Evolutionary conservation across 192 early-diverging fungal species (phyloP).

Genomic region (Coemansia sp.): DNA sequence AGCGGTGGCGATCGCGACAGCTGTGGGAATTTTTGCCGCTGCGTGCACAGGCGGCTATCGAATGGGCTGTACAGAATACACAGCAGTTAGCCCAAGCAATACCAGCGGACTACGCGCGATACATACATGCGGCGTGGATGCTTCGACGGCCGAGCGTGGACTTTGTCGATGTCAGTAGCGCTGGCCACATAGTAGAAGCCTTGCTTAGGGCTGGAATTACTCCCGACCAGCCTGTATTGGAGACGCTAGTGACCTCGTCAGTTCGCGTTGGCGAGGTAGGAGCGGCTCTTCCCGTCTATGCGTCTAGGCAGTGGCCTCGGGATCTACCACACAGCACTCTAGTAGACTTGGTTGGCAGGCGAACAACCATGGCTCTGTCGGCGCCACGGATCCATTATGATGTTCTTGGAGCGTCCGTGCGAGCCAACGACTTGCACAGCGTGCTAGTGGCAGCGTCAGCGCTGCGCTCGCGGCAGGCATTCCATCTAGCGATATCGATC

Average conservation of each 20-base stretch:
- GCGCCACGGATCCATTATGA: constrained; percentile 31
- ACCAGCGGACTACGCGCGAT: background rate
- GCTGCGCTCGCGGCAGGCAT: constrained; percentile 4
- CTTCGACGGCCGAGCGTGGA: constrained; percentile 15
- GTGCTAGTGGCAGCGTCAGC: constrained; percentile 7
- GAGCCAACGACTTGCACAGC: background rate
- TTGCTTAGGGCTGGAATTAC: background rate
- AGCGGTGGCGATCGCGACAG: background rate
- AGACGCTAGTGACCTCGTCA: constrained; percentile 15
- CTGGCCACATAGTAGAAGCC: background rate
- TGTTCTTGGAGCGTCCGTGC: constrained; percentile 15
- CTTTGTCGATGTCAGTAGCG: constrained; percentile 7
- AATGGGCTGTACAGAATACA: background rate
- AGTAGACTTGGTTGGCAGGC: background rate
- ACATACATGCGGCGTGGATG: constrained; percentile 22
- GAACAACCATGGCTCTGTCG: background rate
- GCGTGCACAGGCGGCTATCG: background rate
- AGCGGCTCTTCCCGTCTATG: constrained; percentile 11
- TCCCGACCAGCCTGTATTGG: constrained; percentile 11
- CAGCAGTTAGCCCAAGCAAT: background rate
- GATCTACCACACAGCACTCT: background rate
- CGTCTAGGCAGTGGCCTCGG: background rate
- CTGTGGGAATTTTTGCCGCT: background rate
- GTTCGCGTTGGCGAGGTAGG: background rate
- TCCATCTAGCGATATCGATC: constrained; percentile 14